Conservation (phyloP, 495 filamentous ascomycete species). For the Xylaria flabelliformis region DNA sequence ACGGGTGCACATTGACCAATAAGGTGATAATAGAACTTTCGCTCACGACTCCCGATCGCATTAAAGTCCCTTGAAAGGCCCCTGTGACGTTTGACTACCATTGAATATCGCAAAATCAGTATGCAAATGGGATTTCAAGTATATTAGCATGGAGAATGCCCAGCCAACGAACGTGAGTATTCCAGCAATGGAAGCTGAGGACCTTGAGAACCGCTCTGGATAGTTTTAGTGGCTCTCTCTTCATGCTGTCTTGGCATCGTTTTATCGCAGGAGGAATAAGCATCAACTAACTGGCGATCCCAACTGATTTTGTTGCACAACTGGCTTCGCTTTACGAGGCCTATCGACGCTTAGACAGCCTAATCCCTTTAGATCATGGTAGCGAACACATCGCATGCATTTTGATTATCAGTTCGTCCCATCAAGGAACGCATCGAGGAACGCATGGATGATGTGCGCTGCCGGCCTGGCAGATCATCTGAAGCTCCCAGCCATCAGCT, state of each 20-base stretch:
- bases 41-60: constrained; percentile 24
- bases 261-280: constrained; percentile 7
- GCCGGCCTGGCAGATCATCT: constrained; percentile 21
- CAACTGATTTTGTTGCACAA: constrained; percentile 4
- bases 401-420: constrained; percentile 3
- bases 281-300: constrained; percentile 13
- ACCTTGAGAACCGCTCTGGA: not conserved
- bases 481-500: constrained; percentile 13
- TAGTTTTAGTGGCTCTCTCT: constrained; percentile 5
- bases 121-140: constrained; percentile 17
- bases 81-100: constrained; percentile 20
- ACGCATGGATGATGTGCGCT: constrained; percentile 20
- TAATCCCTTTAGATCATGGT: not conserved
- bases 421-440: constrained; percentile 5
- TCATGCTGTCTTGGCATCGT: constrained; percentile 2
- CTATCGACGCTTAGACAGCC: constrained; percentile 12
- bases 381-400: constrained; percentile 9
- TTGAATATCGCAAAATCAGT: not conserved
- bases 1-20: constrained; percentile 22
- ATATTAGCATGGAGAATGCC: constrained; percentile 4
- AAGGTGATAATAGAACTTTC: constrained; percentile 20
- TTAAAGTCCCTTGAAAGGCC: constrained; percentile 16
- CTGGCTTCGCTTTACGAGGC: constrained; percentile 11
- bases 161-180: not conserved
- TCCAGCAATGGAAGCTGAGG: not conserved